phyloP scores from a whole-genome alignment of 257 asterid genomes.

The Nemophila menziesii region DNA sequence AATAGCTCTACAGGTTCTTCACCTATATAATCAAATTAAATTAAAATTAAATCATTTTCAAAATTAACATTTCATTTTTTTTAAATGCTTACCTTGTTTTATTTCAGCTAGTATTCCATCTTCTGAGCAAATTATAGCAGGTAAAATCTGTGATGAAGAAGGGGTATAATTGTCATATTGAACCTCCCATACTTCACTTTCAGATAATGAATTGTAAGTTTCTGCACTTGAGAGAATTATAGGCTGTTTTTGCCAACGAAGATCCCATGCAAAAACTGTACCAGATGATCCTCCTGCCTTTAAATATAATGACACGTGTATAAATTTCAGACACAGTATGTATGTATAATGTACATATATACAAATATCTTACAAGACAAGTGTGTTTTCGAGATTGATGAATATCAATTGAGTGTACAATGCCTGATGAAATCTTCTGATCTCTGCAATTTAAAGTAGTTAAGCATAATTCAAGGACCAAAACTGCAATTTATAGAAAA shows the following conservation, averaged over 20 bases:
- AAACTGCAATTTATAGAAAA: slow-evolving; percentile 1
- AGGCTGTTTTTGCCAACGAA: slow-evolving; percentile 68
- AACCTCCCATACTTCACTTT: slow-evolving; percentile 92
- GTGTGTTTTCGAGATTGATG: slow-evolving; percentile 86
- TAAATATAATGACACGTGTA: slow-evolving; percentile 1
- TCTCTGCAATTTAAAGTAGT: background rate
- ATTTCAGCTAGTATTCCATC: slow-evolving; percentile 82
- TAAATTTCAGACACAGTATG: background rate
- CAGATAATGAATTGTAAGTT: slow-evolving; percentile 34
- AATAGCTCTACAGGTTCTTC: slow-evolving; percentile 67
- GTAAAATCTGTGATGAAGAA: slow-evolving; percentile 64
- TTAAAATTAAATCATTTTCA: slow-evolving; percentile 11
- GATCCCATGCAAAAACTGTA: slow-evolving; percentile 92
- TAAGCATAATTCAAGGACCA: background rate
- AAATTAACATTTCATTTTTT: slow-evolving; percentile 6
- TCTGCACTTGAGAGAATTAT: slow-evolving; percentile 48
- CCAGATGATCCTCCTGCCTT: slow-evolving; percentile 99
- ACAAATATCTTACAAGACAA: slow-evolving; percentile 58
- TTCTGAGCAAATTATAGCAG: slow-evolving; percentile 93
- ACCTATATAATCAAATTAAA: slow-evolving; percentile 28
- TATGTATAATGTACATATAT: background rate
- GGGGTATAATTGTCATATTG: slow-evolving; percentile 66
- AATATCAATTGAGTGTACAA: slow-evolving; percentile 76
- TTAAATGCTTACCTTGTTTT: slow-evolving; percentile 50
- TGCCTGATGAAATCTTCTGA: slow-evolving; percentile 32